Percentiles rank a stretch among this genome's conserved stretches.
Conservation (phyloP, 169 alveolate species). For the Plasmodium adleri region DNA sequence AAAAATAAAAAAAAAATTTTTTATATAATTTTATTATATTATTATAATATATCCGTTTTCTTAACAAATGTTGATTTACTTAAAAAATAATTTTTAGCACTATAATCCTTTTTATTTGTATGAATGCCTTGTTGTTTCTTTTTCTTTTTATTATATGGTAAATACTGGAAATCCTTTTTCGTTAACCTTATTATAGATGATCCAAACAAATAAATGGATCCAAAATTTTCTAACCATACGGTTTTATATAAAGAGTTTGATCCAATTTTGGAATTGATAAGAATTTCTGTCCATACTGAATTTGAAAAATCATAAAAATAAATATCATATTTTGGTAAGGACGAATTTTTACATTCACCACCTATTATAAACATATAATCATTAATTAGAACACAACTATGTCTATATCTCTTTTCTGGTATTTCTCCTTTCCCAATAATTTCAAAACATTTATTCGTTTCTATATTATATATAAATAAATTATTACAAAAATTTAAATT, state of each 20-base stretch:
- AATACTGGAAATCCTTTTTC: conserved; percentile 67
- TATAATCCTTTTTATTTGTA: too few species aligned
- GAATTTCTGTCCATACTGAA: conserved; percentile 75
- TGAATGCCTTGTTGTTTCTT: background rate
- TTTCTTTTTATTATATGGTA: conserved; percentile 54
- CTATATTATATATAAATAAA: conserved; percentile 61
- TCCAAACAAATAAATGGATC: conserved; percentile 75
- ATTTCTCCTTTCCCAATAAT: conserved; percentile 49
- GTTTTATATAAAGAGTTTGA: conserved; percentile 56
- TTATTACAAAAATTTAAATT: conserved; percentile 62
- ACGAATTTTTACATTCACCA: conserved; percentile 63
- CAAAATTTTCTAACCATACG: conserved; percentile 72
- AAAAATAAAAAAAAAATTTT: too few species aligned
- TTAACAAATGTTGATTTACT: too few species aligned
- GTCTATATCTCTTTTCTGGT: conserved; percentile 76
- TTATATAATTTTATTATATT: too few species aligned
- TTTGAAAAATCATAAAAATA: conserved; percentile 60
- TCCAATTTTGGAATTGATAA: conserved; percentile 36
- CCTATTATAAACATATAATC: conserved; percentile 74
- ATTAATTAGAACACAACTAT: conserved; percentile 56
- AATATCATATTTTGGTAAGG: conserved; percentile 69
- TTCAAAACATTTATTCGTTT: conserved; percentile 69
- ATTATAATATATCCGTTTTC: too few species aligned
- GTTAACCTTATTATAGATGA: conserved; percentile 68
- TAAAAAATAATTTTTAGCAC: too few species aligned